phyloP scores from a whole-genome alignment of 768 basidiomycete genomes.

The Xanthoconium stramineum region DNA sequence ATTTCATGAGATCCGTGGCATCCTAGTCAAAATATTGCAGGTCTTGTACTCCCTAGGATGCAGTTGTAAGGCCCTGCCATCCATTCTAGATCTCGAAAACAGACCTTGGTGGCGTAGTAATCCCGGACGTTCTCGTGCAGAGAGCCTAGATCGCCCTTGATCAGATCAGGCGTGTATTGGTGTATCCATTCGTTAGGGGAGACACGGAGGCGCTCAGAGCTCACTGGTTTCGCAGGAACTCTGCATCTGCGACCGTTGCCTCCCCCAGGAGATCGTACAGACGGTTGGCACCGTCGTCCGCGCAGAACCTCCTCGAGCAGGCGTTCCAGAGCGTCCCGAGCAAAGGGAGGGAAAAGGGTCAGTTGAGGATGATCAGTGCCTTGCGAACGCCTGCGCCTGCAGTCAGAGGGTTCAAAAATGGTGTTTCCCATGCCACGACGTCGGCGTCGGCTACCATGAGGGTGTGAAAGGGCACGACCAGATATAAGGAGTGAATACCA shows the following conservation, averaged over 20 bases:
- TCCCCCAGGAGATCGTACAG: slow-evolving; percentile 54
- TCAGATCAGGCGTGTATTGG: slow-evolving; percentile 78
- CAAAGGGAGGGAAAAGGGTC: slow-evolving; percentile 68
- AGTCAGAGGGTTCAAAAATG: slow-evolving; percentile 23
- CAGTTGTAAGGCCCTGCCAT: no score
- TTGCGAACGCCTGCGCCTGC: slow-evolving; percentile 16
- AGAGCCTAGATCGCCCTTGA: slow-evolving; percentile 95
- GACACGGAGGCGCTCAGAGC: background rate
- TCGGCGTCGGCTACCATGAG: no score
- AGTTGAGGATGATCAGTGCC: slow-evolving; percentile 87
- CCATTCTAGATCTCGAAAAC: slow-evolving; percentile 9
- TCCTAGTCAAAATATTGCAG: slow-evolving; percentile 68
- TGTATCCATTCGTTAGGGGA: background rate
- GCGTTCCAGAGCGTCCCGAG: slow-evolving; percentile 59
- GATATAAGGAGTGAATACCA: no score
- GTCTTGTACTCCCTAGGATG: slow-evolving; percentile 60
- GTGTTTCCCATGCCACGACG: slow-evolving; percentile 22
- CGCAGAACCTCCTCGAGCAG: slow-evolving; percentile 60
- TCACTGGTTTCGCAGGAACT: slow-evolving; percentile 15
- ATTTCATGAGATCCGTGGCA: slow-evolving; percentile 97
- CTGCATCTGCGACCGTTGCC: background rate
- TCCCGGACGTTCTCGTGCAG: slow-evolving; percentile 66
- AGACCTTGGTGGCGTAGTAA: slow-evolving; percentile 63
- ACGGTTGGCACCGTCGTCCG: slow-evolving; percentile 87
- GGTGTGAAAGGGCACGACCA: no score